Percentiles rank a stretch among this genome's conserved stretches.
These are phyloP conservation scores for Boletellus deceptivus DNA, from an alignment of 1,284 basidiomycete genomes.

Conservation along the genomic window DNA sequence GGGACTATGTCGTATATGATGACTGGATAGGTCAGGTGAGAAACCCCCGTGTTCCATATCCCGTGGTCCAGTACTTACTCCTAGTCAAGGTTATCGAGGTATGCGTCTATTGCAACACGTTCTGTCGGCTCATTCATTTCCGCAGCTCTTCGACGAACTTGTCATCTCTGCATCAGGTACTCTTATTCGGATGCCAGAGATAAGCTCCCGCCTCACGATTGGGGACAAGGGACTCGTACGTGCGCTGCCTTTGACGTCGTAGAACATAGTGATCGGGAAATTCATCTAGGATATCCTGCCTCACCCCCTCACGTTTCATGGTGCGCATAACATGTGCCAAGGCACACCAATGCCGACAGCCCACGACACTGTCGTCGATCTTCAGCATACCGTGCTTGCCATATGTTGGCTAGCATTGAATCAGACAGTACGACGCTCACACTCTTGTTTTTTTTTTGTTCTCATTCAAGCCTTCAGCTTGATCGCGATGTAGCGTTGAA, in stretches of 20 bases:
- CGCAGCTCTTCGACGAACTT: conserved; percentile 83
- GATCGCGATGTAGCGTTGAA: conserved; percentile 51
- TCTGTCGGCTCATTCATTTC: conserved; percentile 10
- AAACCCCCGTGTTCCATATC: conserved; percentile 9
- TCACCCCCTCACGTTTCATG: conserved; percentile 45
- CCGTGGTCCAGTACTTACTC: conserved; percentile 12
- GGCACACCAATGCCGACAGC: conserved; percentile 42
- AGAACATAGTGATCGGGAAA: conserved; percentile 3
- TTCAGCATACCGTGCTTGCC: conserved; percentile 78
- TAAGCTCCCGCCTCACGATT: conserved; percentile 66
- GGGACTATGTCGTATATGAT: conserved; percentile 79
- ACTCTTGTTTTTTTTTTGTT: not conserved
- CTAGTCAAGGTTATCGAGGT: conserved; percentile 49
- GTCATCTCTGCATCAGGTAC: conserved; percentile 61
- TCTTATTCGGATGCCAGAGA: conserved; percentile 70
- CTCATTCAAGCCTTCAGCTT: conserved; percentile 45
- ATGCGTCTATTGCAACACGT: conserved; percentile 8
- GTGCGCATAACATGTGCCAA: conserved; percentile 46
- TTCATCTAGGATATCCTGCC: conserved; percentile 63
- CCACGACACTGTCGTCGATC: conserved; percentile 65
- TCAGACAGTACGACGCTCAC: conserved; percentile 60
- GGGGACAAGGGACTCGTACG: conserved; percentile 70
- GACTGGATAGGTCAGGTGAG: conserved; percentile 90
- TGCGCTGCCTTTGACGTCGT: conserved; percentile 9
- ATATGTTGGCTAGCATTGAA: conserved; percentile 89